Base-by-base conservation (phyloP, 805 yeast species). In the Wickerhamomyces bisporus region DNA sequence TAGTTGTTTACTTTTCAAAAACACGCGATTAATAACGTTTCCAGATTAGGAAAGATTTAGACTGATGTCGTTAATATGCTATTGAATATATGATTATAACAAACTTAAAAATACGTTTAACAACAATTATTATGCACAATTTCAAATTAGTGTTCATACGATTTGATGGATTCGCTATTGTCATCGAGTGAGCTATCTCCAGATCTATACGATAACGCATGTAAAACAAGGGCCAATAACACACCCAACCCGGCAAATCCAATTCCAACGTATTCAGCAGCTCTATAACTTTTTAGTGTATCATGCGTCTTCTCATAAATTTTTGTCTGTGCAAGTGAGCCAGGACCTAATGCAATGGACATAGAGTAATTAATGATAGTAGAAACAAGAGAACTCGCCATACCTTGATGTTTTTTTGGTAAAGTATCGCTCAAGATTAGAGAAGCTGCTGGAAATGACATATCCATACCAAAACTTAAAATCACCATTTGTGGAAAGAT, bases 401-500 rank as follows among this genome's bases (percentile, higher is more conserved):
- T 75, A 8, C 91, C 93, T 59, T 84, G 93, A 47, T 79, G 76
- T 41, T 71, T 65, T 34, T 65, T 57, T 0, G 89, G 88, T 26
- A 83, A 62, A 33, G 62, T 63, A 42, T 77, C 78, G 7, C 81
- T 72, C 30, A 83, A 56, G 12, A 80, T 69, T 34, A 83, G 66
- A 0, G 87, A 75, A 0, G 84, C 79, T 1, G 89, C 80, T 0
- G 93, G 91, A 57, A 82, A 84, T 20, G 85, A 77, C 55, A 79
- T 62, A 55, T 84, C 91, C 88, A 84, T 81, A 3, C 87, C 94
- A 67, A 79, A 80, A 12, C 79, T 71, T 5, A 76, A 60, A 6
- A 83, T 59, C 14, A 78, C 47, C 66, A 73, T 65, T 23, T 73
- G 70, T 3, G 81, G 78, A 50, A 84, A 68, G 3, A 74, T 57